phyloP scores from a whole-genome alignment of 331 rosid genomes.

The Telfairia occidentalis region DNA sequence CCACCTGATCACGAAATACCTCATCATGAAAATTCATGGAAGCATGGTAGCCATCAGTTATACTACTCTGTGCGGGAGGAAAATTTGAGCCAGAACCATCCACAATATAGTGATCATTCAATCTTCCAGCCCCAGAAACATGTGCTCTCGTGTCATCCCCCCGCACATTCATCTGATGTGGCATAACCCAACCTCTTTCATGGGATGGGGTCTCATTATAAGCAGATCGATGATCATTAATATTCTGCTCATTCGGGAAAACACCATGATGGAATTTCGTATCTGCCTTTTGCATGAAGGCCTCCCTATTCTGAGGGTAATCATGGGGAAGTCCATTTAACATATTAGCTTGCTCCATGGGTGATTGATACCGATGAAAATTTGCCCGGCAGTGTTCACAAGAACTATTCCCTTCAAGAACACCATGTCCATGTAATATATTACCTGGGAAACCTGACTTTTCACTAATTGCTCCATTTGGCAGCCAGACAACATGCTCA shows the following conservation, averaged over 20 bases:
- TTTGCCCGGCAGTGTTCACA: conserved; percentile 62
- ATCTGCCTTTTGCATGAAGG: conserved; percentile 43
- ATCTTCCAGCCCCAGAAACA: conserved; percentile 45
- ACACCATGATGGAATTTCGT: conserved; percentile 52
- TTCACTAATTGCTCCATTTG: conserved; percentile 45
- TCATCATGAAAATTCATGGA: conserved; percentile 53
- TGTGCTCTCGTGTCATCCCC: conserved; percentile 47
- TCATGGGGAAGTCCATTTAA: conserved; percentile 54
- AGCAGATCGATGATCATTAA: conserved; percentile 36
- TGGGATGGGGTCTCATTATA: conserved; percentile 49
- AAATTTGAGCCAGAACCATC: conserved; percentile 49
- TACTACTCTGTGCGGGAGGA: conserved; percentile 43
- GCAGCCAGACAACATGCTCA: conserved; percentile 61
- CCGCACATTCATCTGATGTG: conserved; percentile 42
- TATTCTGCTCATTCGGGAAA: conserved; percentile 43
- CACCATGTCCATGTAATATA: conserved; percentile 42
- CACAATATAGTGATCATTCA: conserved; percentile 42
- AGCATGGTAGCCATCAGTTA: conserved; percentile 38
- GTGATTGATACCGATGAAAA: conserved; percentile 64
- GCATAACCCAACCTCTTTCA: conserved; percentile 62
- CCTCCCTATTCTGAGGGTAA: conserved; percentile 50
- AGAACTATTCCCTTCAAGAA: conserved; percentile 52
- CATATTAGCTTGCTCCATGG: conserved; percentile 42
- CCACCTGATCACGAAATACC: conserved; percentile 48
- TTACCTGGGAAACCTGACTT: conserved; percentile 65